Base-by-base conservation (phyloP, 257 asterid genomes). In the Ligustrum vulgare region DNA sequence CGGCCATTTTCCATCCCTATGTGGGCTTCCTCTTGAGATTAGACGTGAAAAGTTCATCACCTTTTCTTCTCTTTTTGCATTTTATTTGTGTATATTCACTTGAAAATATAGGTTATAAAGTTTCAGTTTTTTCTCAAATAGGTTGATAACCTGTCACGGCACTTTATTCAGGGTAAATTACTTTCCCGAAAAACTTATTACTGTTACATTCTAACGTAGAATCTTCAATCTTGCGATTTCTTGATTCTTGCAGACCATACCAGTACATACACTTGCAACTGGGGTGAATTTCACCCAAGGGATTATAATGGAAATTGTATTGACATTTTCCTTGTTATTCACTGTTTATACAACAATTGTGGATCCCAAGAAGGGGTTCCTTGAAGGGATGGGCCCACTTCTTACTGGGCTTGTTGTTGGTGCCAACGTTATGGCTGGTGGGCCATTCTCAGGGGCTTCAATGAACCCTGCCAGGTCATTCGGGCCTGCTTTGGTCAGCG, bases 401-500 rank as follows among this genome's bases (percentile, higher is more conserved):
- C 79, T 94, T 0, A 87, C 91, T 79, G 98, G 98, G 80, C 92
- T 92, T 25, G 88, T 92, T 2, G 95, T 94, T 32, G 98, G 98
- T 75, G 97, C 97, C 31, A 91, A 90, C 60, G 88, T 91, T 39
- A 94, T 94, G 98, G 98, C 96, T 20, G 97, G 96, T 15, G 98
- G 98, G 56, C 83, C 98, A 0, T 92, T 92, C 75, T 91, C 97
- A 0, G 98, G 96, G 7, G 98, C 94, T 25, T 94, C 97, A 16
- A 92, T 94, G 98, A 94, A 94, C 88, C 97, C 98, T 0, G 98
- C 97, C 0, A 87, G 98, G 23, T 94, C 98, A 0, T 94, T 92
- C 23, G 97, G 98, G 28, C 98, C 98, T 0, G 98, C 97, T 6
- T 68, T 94, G 34, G 88, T 94, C 16, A 88, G 94, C 8, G 97